A percentile compares a stretch with the other conserved stretches of the same genome.
Evolutionary conservation across 2,329 filamentous ascomycete species (phyloP).

Genomic region (Thielaviopsis cerberus): DNA sequence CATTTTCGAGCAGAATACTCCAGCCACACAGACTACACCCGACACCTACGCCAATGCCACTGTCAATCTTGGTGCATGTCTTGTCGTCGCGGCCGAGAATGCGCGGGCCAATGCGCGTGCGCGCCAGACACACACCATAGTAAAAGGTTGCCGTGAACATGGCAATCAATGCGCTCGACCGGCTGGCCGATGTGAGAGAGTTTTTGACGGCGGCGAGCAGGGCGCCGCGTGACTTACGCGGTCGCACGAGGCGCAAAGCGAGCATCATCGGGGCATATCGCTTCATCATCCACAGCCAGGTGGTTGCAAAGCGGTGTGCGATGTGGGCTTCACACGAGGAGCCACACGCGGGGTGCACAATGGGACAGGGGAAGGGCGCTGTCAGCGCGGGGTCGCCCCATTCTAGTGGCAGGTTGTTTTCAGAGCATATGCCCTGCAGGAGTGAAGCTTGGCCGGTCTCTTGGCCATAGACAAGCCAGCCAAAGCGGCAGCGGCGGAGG

Average conservation of each 20-base stretch:
- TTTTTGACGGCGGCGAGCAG: constrained; percentile 31
- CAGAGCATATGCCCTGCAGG: constrained; percentile 51
- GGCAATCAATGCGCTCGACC: constrained; percentile 61
- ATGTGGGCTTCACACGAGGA: constrained; percentile 56
- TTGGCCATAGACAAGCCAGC: constrained; percentile 50
- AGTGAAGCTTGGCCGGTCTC: constrained; percentile 53
- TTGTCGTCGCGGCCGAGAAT: constrained; percentile 36
- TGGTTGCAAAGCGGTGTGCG: constrained; percentile 43
- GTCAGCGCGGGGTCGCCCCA: constrained; percentile 56
- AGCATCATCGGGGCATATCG: constrained; percentile 64
- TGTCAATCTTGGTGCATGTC: constrained; percentile 31
- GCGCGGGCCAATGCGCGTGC: constrained; percentile 54
- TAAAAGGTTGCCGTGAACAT: constrained; percentile 65
- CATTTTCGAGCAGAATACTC: constrained; percentile 58
- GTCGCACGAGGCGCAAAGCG: constrained; percentile 32
- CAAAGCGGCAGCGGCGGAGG: constrained; percentile 45
- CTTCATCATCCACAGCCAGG: constrained; percentile 55
- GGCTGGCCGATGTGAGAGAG: constrained; percentile 40
- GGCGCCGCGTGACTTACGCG: constrained; percentile 20
- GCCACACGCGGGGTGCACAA: constrained; percentile 62
- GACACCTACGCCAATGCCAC: constrained; percentile 47
- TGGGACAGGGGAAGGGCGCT: constrained; percentile 60
- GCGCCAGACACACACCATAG: constrained; percentile 63
- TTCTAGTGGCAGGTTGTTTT: constrained; percentile 46
- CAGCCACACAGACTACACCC: constrained; percentile 65